A percentile compares a stretch with the other conserved stretches of the same genome.
phyloP scores from a whole-genome alignment of 345 rosid genomes.

The Hibiscus mutabilis region DNA sequence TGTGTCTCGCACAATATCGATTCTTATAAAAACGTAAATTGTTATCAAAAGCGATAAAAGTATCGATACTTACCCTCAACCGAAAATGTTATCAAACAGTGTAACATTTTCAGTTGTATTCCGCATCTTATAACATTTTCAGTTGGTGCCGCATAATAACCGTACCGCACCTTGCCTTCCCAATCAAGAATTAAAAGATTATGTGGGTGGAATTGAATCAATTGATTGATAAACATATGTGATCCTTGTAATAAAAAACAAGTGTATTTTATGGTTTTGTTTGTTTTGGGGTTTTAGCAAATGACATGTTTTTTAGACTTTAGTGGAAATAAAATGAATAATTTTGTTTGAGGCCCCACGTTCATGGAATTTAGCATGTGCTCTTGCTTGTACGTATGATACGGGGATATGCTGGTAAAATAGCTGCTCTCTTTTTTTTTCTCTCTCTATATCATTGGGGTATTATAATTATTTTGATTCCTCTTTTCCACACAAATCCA shows the following conservation, averaged over 20 bases:
- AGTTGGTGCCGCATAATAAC: no score
- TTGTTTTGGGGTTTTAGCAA: background rate
- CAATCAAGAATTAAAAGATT: background rate
- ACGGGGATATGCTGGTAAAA: background rate
- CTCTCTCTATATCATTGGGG: background rate
- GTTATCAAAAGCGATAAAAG: no score
- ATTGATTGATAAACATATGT: background rate
- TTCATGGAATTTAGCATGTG: background rate
- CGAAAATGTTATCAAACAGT: no score
- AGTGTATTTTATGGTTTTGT: background rate
- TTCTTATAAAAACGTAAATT: no score
- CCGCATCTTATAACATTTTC: no score
- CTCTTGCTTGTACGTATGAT: background rate
- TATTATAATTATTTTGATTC: background rate
- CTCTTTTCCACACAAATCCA: background rate
- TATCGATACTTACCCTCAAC: no score
- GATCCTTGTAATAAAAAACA: background rate
- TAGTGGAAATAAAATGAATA: background rate
- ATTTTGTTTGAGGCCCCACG: background rate
- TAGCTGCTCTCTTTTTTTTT: background rate
- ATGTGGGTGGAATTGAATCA: background rate
- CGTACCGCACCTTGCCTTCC: no score
- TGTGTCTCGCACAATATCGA: no score
- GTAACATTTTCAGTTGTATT: no score
- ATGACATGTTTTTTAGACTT: conserved; percentile 1